Evolutionary conservation across 2,329 filamentous ascomycete genomes (phyloP), one percentile per base, ranked within the genome.

Genomic region (Calcarisporium arbuscula): DNA sequence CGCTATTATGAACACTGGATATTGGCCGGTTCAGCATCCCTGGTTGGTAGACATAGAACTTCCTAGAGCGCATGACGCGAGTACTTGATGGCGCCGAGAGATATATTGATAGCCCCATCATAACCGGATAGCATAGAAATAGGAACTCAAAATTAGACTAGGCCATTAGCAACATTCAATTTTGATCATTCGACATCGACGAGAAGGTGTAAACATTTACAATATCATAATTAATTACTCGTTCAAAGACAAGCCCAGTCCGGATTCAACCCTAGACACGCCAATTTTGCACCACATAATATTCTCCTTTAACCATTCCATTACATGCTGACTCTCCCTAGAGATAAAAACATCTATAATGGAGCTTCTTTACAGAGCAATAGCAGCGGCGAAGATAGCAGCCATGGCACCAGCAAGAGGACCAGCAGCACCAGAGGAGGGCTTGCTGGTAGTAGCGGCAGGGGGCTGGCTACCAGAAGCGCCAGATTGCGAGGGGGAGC

Each of bases 41-140:
- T 80, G 71, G 70, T 14, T 77, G 3, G 51, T 78, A 5, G 65
- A 74, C 9, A 39, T 76, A 6, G 61, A 68, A 18, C 52, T 77
- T 22, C 49, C 44, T 6, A 41, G 32, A 19, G 40, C 42, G 9
- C 5, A 30, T 16, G 4, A 8, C 7, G 19, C 28, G 22, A 33
- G 19, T 20, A 19, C 14, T 20, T 28, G 15, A 16, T 33, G 19
- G 29, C 21, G 27, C 22, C 22, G 22, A 4, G 10, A 10, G 22
- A 25, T n/a, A n/a, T n/a, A n/a, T n/a, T n/a, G n/a, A n/a, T n/a
- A n/a, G n/a, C n/a, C n/a, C n/a, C n/a, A n/a, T n/a, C n/a, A n/a
- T n/a, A n/a, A n/a, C n/a, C n/a, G n/a, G n/a, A n/a, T n/a, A n/a
- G n/a, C n/a, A n/a, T n/a, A n/a, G n/a, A n/a, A n/a, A n/a, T n/a